Conservation (phyloP, 306 rosid species). For the Sicyos edulis region DNA sequence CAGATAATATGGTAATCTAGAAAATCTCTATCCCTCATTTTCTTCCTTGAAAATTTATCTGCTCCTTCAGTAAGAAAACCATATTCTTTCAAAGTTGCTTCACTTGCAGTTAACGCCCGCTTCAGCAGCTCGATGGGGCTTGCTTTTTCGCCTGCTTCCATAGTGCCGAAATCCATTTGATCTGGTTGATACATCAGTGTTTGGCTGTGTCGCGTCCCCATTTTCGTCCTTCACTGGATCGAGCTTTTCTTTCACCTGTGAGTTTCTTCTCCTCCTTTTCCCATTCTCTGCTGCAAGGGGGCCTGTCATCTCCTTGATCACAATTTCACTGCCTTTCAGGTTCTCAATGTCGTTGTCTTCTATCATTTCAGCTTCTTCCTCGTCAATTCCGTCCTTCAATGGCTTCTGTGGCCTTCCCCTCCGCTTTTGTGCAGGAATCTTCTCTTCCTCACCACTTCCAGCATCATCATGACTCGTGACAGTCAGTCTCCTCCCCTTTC, state of each 20-base stretch:
- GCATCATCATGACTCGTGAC: conserved; percentile 41
- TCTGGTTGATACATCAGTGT: conserved; percentile 34
- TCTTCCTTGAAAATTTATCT: conserved; percentile 21
- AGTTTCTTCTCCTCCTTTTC: conserved; percentile 39
- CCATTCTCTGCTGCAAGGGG: conserved; percentile 40
- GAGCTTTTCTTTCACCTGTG: conserved; percentile 37
- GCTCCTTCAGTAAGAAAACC: conserved; percentile 7
- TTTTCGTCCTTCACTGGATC: conserved; percentile 41
- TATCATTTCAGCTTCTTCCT: conserved; percentile 35
- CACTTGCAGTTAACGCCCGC: conserved; percentile 77
- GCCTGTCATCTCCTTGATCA: conserved; percentile 31
- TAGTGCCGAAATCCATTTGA: conserved; percentile 64
- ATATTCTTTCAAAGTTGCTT: conserved; percentile 19
- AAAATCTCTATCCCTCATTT: conserved; percentile 24
- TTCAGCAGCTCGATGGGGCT: conserved; percentile 89
- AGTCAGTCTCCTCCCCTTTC: conserved; percentile 43
- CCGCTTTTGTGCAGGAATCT: conserved; percentile 45
- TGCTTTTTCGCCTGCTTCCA: conserved; percentile 80
- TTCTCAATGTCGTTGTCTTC: conserved; percentile 40
- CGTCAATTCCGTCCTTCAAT: conserved; percentile 42
- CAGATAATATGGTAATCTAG: conserved; percentile 34
- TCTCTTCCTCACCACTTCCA: conserved; percentile 49
- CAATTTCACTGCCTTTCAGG: conserved; percentile 22
- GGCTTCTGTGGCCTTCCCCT: conserved; percentile 51
- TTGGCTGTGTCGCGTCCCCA: conserved; percentile 30